Percentiles rank a stretch among this genome's conserved stretches.
Evolutionary conservation across 225 moss, liverwort and hornwort species (phyloP).

Genomic region (Polytrichum commune): DNA sequence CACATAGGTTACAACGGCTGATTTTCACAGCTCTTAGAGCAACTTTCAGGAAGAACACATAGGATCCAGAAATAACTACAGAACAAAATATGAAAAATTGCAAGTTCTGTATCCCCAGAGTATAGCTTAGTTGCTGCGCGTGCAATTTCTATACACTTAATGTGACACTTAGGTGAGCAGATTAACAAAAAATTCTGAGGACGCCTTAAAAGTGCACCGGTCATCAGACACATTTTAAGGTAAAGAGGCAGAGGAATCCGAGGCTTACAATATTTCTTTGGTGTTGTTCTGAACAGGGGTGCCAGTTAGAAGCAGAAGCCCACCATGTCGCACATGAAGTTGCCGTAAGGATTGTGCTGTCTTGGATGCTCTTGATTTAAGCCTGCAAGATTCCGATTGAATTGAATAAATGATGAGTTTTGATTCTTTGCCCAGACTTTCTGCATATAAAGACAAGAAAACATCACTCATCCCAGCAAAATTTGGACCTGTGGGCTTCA

Average conservation of each 20-base stretch:
- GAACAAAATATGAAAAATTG: background rate
- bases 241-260: too few relatives aligned
- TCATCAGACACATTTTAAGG: too few relatives aligned
- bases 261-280: conserved; percentile 74
- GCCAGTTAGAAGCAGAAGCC: conserved; percentile 74
- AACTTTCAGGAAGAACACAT: too few relatives aligned
- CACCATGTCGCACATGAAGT: conserved; percentile 47
- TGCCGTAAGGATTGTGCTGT: conserved; percentile 60
- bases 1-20: too few relatives aligned
- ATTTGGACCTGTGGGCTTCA: conserved; percentile 67
- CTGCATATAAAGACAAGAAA: too few relatives aligned
- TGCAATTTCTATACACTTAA: background rate
- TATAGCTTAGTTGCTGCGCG: background rate
- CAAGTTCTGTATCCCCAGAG: background rate
- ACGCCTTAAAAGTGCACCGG: too few relatives aligned
- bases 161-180: background rate
- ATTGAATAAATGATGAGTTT: too few relatives aligned
- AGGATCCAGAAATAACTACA: too few relatives aligned
- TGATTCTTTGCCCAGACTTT: too few relatives aligned
- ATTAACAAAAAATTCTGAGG: too few relatives aligned
- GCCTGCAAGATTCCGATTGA: conserved; percentile 28
- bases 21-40: too few relatives aligned
- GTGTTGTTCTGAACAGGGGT: conserved; percentile 87
- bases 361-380: conserved; percentile 78
- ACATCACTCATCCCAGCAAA: background rate